Evolutionary conservation across 345 rosid genomes (phyloP), one percentile per base, ranked within the genome.

Genomic region (Euphorbia lathyris): DNA sequence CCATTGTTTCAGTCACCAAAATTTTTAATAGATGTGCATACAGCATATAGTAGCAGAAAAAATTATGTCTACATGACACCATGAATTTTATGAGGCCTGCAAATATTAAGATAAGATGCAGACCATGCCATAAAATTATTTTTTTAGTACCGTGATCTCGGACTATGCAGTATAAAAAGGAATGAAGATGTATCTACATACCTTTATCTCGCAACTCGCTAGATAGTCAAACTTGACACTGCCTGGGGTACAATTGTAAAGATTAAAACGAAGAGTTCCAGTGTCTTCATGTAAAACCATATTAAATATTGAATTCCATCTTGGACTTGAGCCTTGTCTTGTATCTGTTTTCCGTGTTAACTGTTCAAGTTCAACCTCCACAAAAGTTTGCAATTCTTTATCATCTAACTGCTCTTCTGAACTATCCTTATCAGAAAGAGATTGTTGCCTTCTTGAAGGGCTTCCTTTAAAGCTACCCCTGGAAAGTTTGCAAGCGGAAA

Each of bases 171-270:
- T 11, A 40, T 34, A 14, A 27, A 23, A 61, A 3, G 36, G 48
- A 65, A 59, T 7, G 43, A 72, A 61, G n/a, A 42, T 55, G n/a
- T 63, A n/a, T 14, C 19, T 23, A 34, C 10, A 59, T 85, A 94
- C 97, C 97, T 95, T 95, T 61, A 95, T 81, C 81, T 95, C 97
- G n/a, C 97, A 95, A 77, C 92, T 92, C 68, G 88, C 83, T 1
- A 92, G 79, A 72, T 77, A 87, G 72, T 92, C 88, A 71, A 79
- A 85, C 82, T 87, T 88, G 71, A 90, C 82, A 64, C 82, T 80
- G 42, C 76, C 77, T 3, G 97, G 97, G 22, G 76, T 84, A 52
- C 82, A 77, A 68, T 87, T 86, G 27, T 82, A 95, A 34, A 95
- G 92, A 76, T 88, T 82, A 77, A 95, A 92, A 12, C 79, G 84